Evolutionary conservation across 2,329 filamentous ascomycete species (phyloP), one percentile per base, ranked within the genome.

Genomic region (Tolypocladium capitatum): DNA sequence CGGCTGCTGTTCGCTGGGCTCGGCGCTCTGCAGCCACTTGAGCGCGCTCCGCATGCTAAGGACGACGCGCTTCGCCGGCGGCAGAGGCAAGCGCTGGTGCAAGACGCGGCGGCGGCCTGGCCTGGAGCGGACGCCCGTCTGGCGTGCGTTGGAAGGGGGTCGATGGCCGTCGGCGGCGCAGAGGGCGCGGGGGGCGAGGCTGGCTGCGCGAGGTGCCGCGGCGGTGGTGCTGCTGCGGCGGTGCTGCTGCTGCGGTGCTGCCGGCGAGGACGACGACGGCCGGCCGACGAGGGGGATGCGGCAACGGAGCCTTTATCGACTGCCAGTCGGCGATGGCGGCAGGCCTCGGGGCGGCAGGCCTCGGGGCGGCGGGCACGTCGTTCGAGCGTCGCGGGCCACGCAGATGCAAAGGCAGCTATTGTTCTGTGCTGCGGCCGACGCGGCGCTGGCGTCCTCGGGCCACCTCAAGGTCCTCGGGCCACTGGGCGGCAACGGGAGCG

Each of bases 1-100:
- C 14, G 41, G 46, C 35, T 32, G 18, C 54, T 52, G 45, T 48
- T 48, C 46, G 47, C 51, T 50, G 53, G 58, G 54, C 48, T 57
- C 52, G 50, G 54, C 46, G 53, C 53, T 59, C 52, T 61, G 58
- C 51, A 60, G 56, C 61, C 59, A 60, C 46, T 46, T 55, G 52
- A 59, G 45, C 44, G 55, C 49, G 49, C 48, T 56, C 43, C 51
- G 47, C 47, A 49, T 49, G 1, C 36, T 46, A 13, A 21, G 20
- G 8, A 5, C 21, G 21, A 20, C 36, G 31, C 7, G n/a, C n/a
- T 40, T 24, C 36, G 7, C 20, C 11, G 20, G 13, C 13, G 13
- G 27, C 16, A 7, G 31, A 7, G 14, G 31, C 31, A 32, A 16
- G 5, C 7, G 31, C 38, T 3, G 9, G 21, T 9, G n/a, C n/a